These are phyloP conservation scores for Conidiobolus incongruus DNA, from an alignment of 371 early-diverging fungal genomes.

Conservation along the genomic window DNA sequence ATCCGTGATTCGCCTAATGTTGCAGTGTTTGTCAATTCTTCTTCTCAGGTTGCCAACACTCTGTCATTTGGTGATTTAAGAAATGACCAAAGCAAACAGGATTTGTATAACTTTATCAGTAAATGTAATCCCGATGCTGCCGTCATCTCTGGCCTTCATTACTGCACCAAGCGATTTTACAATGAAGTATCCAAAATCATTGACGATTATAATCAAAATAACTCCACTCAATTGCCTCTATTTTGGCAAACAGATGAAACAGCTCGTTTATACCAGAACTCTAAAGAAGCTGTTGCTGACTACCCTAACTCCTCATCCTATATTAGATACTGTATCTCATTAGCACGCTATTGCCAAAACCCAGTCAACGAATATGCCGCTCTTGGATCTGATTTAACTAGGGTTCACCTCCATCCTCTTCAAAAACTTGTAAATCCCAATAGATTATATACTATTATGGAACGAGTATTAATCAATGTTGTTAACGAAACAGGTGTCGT, in stretches of 20 bases:
- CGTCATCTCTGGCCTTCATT: conserved; percentile 58
- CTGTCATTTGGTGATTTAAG: conserved; percentile 31
- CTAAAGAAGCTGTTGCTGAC: conserved; percentile 46
- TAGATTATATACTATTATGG: conserved; percentile 34
- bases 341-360: conserved; percentile 70
- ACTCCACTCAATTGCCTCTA: conserved; percentile 19
- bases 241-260: conserved; percentile 50
- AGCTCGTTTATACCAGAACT: conserved; percentile 62
- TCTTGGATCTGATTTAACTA: conserved; percentile 43
- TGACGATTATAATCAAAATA: too few species aligned
- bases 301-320: conserved; percentile 35
- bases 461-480: conserved; percentile 73
- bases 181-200: conserved; percentile 35
- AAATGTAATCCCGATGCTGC: conserved; percentile 49
- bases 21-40: conserved; percentile 49
- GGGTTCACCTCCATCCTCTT: conserved; percentile 43
- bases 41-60: conserved; percentile 43
- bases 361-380: conserved; percentile 67
- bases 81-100: conserved; percentile 22
- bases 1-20: too few species aligned
- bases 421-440: conserved; percentile 44
- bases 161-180: conserved; percentile 41
- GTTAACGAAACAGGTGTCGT: conserved; percentile 75
- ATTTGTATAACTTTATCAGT: conserved; percentile 31
- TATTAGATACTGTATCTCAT: conserved; percentile 67